Conservation (phyloP, 352 stramenopile genomes). For the Globisporangium camurandrum region DNA sequence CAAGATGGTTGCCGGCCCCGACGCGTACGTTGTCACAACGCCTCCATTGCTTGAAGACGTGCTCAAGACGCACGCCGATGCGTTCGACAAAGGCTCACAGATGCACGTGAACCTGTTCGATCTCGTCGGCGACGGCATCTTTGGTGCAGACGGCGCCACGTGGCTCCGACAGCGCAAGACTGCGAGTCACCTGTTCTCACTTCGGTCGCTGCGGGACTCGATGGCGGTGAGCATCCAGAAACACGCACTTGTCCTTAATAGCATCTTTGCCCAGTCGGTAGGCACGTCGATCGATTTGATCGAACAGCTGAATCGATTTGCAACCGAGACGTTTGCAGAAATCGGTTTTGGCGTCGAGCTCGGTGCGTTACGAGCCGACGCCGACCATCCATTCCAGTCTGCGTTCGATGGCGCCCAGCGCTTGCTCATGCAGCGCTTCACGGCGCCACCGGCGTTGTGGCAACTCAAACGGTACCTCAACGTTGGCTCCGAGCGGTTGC, state of each 20-base stretch:
- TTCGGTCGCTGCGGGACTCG: constrained; percentile 20
- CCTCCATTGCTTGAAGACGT: no score
- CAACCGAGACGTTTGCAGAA: constrained; percentile 21
- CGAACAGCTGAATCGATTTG: constrained; percentile 18
- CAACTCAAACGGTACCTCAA: constrained; percentile 24
- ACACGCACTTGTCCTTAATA: not conserved
- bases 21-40: no score
- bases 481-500: constrained; percentile 18
- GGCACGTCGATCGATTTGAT: no score
- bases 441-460: constrained; percentile 29
- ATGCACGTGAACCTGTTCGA: not conserved
- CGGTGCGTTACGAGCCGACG: not conserved
- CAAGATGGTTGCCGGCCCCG: no score
- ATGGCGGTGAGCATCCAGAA: constrained; percentile 15
- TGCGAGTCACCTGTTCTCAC: constrained; percentile 37
- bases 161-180: not conserved
- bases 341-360: constrained; percentile 31
- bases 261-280: no score
- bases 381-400: constrained; percentile 27
- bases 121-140: constrained; percentile 1
- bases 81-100: constrained; percentile 6
- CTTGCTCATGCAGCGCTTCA: constrained; percentile 18
- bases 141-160: not conserved
- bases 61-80: no score
- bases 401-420: constrained; percentile 32